Evolutionary conservation across 2,329 filamentous ascomycete species (phyloP).

Genomic region (Scedosporium boydii): DNA sequence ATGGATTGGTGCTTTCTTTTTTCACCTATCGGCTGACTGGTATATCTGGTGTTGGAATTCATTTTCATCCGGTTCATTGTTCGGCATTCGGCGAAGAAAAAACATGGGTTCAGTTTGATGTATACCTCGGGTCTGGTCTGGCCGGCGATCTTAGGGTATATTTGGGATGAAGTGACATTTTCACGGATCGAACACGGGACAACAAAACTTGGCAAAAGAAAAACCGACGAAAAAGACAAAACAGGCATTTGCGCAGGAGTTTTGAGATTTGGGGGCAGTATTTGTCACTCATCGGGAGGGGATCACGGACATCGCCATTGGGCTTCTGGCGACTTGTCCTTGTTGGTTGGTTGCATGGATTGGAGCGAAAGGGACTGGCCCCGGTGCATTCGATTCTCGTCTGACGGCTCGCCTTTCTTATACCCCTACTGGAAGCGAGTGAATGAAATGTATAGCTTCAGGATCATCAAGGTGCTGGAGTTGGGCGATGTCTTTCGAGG

Average conservation of each 20-base stretch:
- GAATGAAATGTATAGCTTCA: not conserved
- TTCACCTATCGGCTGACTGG: not conserved
- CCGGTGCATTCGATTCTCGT: slow-evolving; percentile 4
- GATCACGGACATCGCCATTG: not conserved
- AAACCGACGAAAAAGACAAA: not conserved
- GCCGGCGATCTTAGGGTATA: slow-evolving; percentile 9
- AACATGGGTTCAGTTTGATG: slow-evolving; percentile 11
- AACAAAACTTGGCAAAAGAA: slow-evolving; percentile 1
- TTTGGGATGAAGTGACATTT: slow-evolving; percentile 5
- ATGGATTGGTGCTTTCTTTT: slow-evolving; percentile 4
- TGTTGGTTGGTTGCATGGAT: slow-evolving; percentile 2
- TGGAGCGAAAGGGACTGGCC: not conserved
- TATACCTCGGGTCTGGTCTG: slow-evolving; percentile 13
- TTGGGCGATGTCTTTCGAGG: not conserved
- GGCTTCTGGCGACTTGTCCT: not conserved
- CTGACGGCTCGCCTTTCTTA: not conserved
- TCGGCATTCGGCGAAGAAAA: slow-evolving; percentile 3
- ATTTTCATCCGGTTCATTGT: slow-evolving; percentile 5
- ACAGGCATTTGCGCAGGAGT: slow-evolving; percentile 11
- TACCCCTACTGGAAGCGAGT: not conserved
- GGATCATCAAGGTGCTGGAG: not conserved
- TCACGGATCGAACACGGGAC: not conserved
- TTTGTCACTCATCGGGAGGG: slow-evolving; percentile 3
- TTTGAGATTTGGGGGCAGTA: slow-evolving; percentile 6
- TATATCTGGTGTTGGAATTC: slow-evolving; percentile 1